Evolutionary conservation across 2,329 filamentous ascomycete species (phyloP), one percentile per base, ranked within the genome.

Genomic region (Aspergillus unguis): DNA sequence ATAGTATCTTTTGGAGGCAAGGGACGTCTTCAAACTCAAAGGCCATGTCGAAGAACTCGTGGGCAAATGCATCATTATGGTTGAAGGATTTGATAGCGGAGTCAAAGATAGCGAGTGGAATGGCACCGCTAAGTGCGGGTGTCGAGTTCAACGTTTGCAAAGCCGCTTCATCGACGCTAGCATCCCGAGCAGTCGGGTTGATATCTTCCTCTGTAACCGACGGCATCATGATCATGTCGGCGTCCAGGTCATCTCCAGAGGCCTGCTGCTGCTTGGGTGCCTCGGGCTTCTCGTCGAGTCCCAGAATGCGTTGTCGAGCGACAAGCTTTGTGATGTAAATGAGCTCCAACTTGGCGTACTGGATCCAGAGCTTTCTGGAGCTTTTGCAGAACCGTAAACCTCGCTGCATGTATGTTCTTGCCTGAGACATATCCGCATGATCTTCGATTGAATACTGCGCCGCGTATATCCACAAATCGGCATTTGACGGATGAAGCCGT

Each of bases 341-440:
- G 84, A 96, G 90, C 77, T 99, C 94, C 65, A 92, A 80, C 66
- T 88, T 86, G 6, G 88, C 87, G 68, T 96, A 97, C 73, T 96
- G 90, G 32, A 95, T 68, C 91, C 92, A 99, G 47, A 99, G 71
- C 17, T 78, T 77, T 58, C 79, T 83, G 43, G 87, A 86, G 44
- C 77, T 82, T 47, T 86, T 90, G 75, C 92, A 96, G 71, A 99
- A 97, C 38, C 94, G 80, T 65, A 95, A 82, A 0, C 92, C 94
- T 56, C 92, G 81, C 78, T 95, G 82, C 91, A 99, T 80, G 79
- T 94, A 88, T 44, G 84, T 87, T 56, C 94, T 77, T 2, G 92
- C 91, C 41, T 86, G 85, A 26, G 85, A 86, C 84, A 97, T 95
- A 72, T 97, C 92, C 2, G 87, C 90, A 64, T 91, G 84, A 17